These are phyloP conservation scores for Acanthamoeba lenticulata DNA, from an alignment of 208 protist species.

Conservation along the genomic window DNA sequence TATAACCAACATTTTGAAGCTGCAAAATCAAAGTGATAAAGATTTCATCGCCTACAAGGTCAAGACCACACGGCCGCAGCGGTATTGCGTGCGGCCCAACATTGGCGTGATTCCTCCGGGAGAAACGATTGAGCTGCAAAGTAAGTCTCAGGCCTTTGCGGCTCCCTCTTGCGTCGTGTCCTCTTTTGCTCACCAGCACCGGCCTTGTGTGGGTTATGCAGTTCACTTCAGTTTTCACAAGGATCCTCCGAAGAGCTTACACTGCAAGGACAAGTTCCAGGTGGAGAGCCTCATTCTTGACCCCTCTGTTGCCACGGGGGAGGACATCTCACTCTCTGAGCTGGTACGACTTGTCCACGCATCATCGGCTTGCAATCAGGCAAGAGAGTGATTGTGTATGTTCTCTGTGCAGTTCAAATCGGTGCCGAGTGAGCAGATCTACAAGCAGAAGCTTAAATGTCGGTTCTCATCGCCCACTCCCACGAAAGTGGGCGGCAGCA, in stretches of 20 bases:
- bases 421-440: neutral
- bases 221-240: slow-evolving; percentile 71
- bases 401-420: slow-evolving; percentile 17
- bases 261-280: slow-evolving; percentile 70
- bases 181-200: neutral
- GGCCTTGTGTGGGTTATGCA: neutral
- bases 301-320: neutral
- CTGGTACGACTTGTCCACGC: neutral
- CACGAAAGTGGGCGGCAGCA: slow-evolving; percentile 13
- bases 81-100: slow-evolving; percentile 79
- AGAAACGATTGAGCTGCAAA: slow-evolving; percentile 73
- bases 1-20: slow-evolving; percentile 65
- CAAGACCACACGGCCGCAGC: slow-evolving; percentile 76
- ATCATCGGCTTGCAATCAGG: neutral
- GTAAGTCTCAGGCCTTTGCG: neutral
- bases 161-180: neutral
- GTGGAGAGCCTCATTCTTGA: slow-evolving; percentile 46
- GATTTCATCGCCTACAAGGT: slow-evolving; percentile 77
- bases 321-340: slow-evolving; percentile 60
- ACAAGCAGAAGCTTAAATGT: slow-evolving; percentile 68
- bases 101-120: slow-evolving; percentile 75
- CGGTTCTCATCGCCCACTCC: slow-evolving; percentile 54
- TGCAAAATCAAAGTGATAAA: slow-evolving; percentile 47
- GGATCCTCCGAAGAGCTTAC: slow-evolving; percentile 62
- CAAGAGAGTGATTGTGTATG: neutral